These are phyloP conservation scores for Forsythia viridissima DNA, from an alignment of 257 asterid species.

Conservation along the genomic window DNA sequence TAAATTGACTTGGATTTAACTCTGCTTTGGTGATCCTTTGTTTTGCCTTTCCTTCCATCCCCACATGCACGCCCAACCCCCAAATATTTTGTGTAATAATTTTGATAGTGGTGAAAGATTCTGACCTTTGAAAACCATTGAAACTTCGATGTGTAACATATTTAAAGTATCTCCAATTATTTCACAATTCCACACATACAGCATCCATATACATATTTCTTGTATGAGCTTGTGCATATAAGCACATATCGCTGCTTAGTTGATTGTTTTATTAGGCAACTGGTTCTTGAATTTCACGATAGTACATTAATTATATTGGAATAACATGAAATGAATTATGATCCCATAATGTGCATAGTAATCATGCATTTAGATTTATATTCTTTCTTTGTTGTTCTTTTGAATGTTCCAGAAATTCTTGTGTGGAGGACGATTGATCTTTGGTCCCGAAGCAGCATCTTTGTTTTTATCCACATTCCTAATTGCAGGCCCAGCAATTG, in stretches of 20 bases:
- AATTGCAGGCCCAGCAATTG: constrained; percentile 66
- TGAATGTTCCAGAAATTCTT: constrained; percentile 67
- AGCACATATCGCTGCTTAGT: background rate
- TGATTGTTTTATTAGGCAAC: background rate
- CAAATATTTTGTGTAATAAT: too few relatives aligned
- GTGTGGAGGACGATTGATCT: constrained; percentile 83
- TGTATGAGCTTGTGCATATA: background rate
- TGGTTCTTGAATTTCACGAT: background rate
- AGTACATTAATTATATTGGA: background rate
- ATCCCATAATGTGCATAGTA: background rate
- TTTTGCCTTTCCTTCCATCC: background rate
- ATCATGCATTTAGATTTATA: background rate
- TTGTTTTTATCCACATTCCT: constrained; percentile 58
- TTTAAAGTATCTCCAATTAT: too few relatives aligned
- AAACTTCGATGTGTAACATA: too few relatives aligned
- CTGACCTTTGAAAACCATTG: too few relatives aligned
- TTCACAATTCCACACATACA: too few relatives aligned
- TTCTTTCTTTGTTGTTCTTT: constrained; percentile 23
- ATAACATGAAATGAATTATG: background rate
- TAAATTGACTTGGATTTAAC: background rate
- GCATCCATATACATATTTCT: too few relatives aligned
- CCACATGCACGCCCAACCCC: too few relatives aligned
- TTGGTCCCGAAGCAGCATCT: constrained; percentile 87
- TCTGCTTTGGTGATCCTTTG: background rate
- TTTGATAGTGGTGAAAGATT: too few relatives aligned